Evolutionary conservation across 345 rosid genomes (phyloP).

Genomic region (Streptanthus diversifolius): DNA sequence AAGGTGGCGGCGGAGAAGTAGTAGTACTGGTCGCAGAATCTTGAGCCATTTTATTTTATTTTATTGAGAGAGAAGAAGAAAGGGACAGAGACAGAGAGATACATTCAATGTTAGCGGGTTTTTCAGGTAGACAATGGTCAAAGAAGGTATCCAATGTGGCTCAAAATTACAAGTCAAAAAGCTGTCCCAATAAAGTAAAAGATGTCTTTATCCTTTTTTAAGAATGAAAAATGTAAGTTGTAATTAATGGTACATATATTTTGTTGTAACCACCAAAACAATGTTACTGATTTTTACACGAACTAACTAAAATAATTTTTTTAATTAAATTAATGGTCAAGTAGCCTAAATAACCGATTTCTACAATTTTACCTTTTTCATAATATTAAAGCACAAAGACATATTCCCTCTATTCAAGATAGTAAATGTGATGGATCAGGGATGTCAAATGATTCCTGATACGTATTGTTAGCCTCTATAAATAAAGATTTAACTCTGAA

Average conservation of each 20-base stretch:
- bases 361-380: too few relatives aligned
- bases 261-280: background rate
- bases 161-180: constrained; percentile 23
- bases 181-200: constrained; percentile 30
- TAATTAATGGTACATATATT: background rate
- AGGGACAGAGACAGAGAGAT: background rate
- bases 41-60: constrained; percentile 18
- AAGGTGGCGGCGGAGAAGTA: constrained; percentile 25
- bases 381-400: too few relatives aligned
- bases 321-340: background rate
- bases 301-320: background rate
- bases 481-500: too few relatives aligned
- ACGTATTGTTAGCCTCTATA: too few relatives aligned
- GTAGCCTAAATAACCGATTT: too few relatives aligned
- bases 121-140: constrained; percentile 37
- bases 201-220: constrained; percentile 7
- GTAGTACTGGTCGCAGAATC: constrained; percentile 20
- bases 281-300: background rate
- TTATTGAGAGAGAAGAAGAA: constrained; percentile 5
- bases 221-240: background rate
- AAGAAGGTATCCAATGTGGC: constrained; percentile 32
- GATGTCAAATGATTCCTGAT: too few relatives aligned
- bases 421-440: too few relatives aligned
- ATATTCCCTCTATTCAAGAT: too few relatives aligned
- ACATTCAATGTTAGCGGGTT: constrained; percentile 19